Evolutionary conservation across 495 filamentous ascomycete genomes (phyloP).

Genomic region (Trichoderma gamsii): DNA sequence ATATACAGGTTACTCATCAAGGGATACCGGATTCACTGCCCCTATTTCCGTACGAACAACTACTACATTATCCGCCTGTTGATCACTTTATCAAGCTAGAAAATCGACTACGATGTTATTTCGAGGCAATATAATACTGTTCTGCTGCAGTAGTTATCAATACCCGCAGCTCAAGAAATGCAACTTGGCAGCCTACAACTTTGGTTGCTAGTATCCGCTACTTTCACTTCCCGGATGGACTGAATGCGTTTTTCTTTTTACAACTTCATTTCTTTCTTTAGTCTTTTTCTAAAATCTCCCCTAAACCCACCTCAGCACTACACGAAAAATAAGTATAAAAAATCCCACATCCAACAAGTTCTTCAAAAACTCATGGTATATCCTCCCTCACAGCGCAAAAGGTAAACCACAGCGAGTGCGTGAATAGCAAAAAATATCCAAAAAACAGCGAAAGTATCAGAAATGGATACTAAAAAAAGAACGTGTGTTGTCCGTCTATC

Average conservation of each 20-base stretch:
- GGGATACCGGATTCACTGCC: too few relatives aligned
- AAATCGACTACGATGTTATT: too few relatives aligned
- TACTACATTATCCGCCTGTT: too few relatives aligned
- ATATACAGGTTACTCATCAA: too few relatives aligned
- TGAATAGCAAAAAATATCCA: neutral
- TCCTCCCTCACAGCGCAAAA: neutral
- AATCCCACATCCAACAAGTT: neutral
- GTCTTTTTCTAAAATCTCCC: neutral
- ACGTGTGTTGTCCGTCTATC: slow-evolving; percentile 12
- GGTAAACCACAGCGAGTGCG: neutral
- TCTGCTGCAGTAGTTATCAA: too few relatives aligned
- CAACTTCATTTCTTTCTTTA: neutral
- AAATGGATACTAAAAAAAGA: neutral
- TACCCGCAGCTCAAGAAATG: too few relatives aligned
- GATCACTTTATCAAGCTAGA: too few relatives aligned
- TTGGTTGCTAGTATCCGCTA: too few relatives aligned
- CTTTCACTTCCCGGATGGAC: neutral
- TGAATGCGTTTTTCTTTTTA: neutral
- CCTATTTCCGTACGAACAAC: too few relatives aligned
- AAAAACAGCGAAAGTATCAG: neutral
- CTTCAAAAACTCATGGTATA: slow-evolving; percentile 1
- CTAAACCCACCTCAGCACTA: too few relatives aligned
- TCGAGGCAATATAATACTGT: too few relatives aligned
- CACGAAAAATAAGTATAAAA: neutral
- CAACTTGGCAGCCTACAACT: too few relatives aligned